phyloP scores from a whole-genome alignment of 495 filamentous ascomycete genomes.

The Penicillium pancosmium region DNA sequence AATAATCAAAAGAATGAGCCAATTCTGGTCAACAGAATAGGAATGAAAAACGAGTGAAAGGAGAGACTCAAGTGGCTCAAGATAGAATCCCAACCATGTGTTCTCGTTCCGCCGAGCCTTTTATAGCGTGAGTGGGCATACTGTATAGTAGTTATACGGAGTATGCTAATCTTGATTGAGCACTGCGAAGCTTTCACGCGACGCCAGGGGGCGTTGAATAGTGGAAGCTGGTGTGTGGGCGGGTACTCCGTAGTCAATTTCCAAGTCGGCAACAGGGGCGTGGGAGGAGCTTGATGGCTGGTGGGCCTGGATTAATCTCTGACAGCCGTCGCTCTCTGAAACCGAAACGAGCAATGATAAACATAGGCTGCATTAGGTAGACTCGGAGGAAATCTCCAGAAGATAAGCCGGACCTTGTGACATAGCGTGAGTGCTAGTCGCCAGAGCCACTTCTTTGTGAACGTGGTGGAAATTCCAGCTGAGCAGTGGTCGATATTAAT shows the following conservation, averaged over 20 bases:
- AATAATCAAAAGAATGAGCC: not conserved
- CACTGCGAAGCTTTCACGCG: not conserved
- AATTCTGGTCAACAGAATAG: constrained; percentile 12
- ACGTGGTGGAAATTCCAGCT: no score
- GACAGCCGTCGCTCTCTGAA: constrained; percentile 4
- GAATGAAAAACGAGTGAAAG: not conserved
- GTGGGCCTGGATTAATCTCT: constrained; percentile 5
- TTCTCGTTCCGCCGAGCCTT: not conserved
- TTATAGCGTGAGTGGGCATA: not conserved
- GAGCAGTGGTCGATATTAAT: no score
- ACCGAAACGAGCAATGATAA: constrained; percentile 3
- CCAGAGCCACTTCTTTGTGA: no score
- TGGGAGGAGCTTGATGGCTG: no score
- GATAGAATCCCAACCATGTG: not conserved
- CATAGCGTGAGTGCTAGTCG: no score
- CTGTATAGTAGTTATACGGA: not conserved
- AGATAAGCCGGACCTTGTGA: no score
- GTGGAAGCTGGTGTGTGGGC: no score
- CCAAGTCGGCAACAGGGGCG: no score
- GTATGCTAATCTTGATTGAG: not conserved
- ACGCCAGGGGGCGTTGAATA: not conserved
- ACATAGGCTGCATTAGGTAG: no score
- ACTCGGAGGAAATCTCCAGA: no score
- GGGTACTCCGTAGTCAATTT: no score
- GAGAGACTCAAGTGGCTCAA: not conserved